A percentile compares a stretch with the other conserved stretches of the same genome.
Evolutionary conservation across 257 asterid genomes (phyloP).

Genomic region (Petrea volubilis): DNA sequence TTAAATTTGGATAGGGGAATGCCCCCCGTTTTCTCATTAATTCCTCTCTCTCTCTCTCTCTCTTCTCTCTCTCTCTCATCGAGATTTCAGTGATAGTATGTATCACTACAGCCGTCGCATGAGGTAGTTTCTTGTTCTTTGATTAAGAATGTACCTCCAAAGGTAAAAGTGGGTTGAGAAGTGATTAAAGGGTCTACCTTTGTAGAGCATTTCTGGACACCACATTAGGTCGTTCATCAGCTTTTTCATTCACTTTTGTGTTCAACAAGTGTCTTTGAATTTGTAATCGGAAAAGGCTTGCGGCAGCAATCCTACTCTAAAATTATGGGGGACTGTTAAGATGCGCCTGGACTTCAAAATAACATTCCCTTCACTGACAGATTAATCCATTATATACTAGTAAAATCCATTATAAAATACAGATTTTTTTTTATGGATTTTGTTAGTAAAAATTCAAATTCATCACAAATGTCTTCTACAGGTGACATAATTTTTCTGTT

Average conservation of each 20-base stretch:
- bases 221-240: not conserved
- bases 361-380: too few relatives aligned
- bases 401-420: too few relatives aligned
- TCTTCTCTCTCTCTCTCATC: not conserved
- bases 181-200: not conserved
- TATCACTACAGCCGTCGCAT: slow-evolving; percentile 5
- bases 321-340: too few relatives aligned
- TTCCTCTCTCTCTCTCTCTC: not conserved
- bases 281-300: not conserved
- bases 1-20: slow-evolving; percentile 14
- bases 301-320: too few relatives aligned
- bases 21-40: too few relatives aligned
- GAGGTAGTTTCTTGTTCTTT: not conserved
- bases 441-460: too few relatives aligned
- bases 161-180: not conserved
- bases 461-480: too few relatives aligned
- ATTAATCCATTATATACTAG: too few relatives aligned
- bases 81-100: too few relatives aligned
- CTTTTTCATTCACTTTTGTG: slow-evolving; percentile 17
- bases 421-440: too few relatives aligned
- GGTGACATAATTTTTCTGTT: too few relatives aligned
- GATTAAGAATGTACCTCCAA: not conserved
- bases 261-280: slow-evolving; percentile 2
- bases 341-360: too few relatives aligned
- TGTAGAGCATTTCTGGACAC: not conserved